Evolutionary conservation across 192 early-diverging fungal genomes (phyloP), one percentile per base, ranked within the genome.

Genomic region (Haplosporangium gracile): DNA sequence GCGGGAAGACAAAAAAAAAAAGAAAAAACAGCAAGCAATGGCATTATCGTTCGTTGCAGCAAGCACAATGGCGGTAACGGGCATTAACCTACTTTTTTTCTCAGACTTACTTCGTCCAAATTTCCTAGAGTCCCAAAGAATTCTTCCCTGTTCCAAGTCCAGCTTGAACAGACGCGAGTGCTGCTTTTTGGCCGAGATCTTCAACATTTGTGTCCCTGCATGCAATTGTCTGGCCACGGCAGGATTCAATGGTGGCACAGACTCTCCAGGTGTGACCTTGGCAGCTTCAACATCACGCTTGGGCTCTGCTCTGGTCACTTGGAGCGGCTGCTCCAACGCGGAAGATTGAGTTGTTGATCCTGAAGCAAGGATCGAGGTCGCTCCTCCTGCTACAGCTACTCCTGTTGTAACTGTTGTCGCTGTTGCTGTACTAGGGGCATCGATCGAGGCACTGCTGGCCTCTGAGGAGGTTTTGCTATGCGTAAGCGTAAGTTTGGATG

Each of bases 121-220:
- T 68, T 90, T 90, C 65, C 79, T 85, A 8, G 89, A 90, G 77
- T 90, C 89, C 89, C 89, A 90, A 42, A 90, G 68, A 34, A 90
- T 90, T 43, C 83, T 65, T 24, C 89, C 86, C 51, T 86, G 86
- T 38, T 85, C 89, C 57, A 88, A 75, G 51, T 90, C 89, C 63
- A 90, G 81, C 79, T 78, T 90, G 80, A 90, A 90, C 13, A 68
- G 72, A 47, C 83, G 79, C 15, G 75, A 75, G 42, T 83, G 82
- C 26, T 86, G 82, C 63, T 90, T 90, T 60, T 88, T 90, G 72
- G 86, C 83, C 4, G 89, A 88, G 38, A 90, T 72, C 72, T 90
- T 90, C 26, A 83, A 43, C 75, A 90, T 87, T 38, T 76, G 73
- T 5, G 81, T 90, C 34, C 89, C 89, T 16, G 73, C 65, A 29